Conservation (phyloP, 2,329 filamentous ascomycete genomes). For the Lecanosticta acicola region DNA sequence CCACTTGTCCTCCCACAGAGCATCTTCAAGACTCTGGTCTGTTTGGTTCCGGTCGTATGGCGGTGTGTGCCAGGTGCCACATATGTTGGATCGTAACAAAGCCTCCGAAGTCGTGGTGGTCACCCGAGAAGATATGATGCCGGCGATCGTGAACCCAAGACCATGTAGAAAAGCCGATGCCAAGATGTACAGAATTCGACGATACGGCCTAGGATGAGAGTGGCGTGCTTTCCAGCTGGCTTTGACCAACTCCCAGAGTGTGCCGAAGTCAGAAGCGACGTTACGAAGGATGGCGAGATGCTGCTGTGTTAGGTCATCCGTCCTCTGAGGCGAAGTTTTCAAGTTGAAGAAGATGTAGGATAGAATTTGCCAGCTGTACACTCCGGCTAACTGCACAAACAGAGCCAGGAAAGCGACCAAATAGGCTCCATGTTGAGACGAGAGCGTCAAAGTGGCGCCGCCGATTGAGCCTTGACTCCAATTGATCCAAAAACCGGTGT, state of each 20-base stretch:
- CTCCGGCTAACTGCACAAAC: not conserved
- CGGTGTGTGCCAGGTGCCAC: not conserved
- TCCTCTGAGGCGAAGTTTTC: not conserved
- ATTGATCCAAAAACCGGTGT: slow-evolving; percentile 6
- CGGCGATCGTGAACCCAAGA: not conserved
- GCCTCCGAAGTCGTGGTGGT: not conserved
- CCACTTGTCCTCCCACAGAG: not conserved
- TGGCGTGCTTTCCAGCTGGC: not conserved
- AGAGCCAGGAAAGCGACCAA: slow-evolving; percentile 3
- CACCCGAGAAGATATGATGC: not conserved
- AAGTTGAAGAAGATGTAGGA: not conserved
- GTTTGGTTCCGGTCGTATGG: not conserved
- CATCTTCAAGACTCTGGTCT: not conserved
- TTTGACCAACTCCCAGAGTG: not conserved
- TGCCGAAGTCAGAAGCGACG: not conserved
- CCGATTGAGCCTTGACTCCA: not conserved
- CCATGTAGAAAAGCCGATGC: not conserved
- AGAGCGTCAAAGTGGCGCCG: slow-evolving; percentile 2
- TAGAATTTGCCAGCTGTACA: not conserved
- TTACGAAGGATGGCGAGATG: not conserved
- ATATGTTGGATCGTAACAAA: not conserved
- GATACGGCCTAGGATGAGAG: not conserved
- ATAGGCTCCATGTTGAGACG: slow-evolving; percentile 1
- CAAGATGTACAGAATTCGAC: not conserved
- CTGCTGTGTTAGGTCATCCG: not conserved